Evolutionary conservation across 192 early-diverging fungal species (phyloP), one percentile per base, ranked within the genome.

Genomic region (Coemansia erecta): DNA sequence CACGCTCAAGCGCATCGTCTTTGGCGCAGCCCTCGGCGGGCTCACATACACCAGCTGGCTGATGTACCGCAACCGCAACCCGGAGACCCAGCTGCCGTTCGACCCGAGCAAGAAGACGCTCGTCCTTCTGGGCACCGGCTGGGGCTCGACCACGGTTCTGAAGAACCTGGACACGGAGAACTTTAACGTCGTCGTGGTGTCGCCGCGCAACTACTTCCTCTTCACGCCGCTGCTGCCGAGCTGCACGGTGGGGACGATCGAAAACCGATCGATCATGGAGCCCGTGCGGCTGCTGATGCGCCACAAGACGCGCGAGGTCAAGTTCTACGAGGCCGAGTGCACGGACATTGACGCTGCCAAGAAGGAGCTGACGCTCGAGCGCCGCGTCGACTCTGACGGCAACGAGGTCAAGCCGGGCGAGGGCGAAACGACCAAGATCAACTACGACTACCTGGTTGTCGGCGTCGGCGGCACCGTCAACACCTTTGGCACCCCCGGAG

Each of bases 161-260:
- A 87, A 89, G 69, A 83, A 81, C 49, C 70, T 92, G 53, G 87
- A 92, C 58, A 90, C 90, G 0, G 83, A 84, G 39, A 80, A 92
- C 70, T 92, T 85, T 67, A 92, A 92, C 56, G 90, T 92, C 21
- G 83, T 81, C 1, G 80, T 90, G 2, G 85, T 91, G 11, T 88
- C 86, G 19, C 90, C 92, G 53, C 82, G 90, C 56, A 94, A 93
- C 81, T 96, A 94, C 73, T 96, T 96, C 71, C 77, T 96, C 58
- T 87, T 85, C 72, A 82, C 89, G 24, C 85, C 87, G 39, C 65
- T 90, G 71, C 67, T 87, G 63, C 83, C 85, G 31, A 86, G 82
- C 53, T 87, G 84, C 63, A 94, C 93, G 2, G 89, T 91, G n/a
- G 93, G 93, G 59, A 94, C 92, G 0, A 83, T 96, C 43, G 92